Conservation (phyloP, 2,329 filamentous ascomycete species). For the Diaporthe longicolla region DNA sequence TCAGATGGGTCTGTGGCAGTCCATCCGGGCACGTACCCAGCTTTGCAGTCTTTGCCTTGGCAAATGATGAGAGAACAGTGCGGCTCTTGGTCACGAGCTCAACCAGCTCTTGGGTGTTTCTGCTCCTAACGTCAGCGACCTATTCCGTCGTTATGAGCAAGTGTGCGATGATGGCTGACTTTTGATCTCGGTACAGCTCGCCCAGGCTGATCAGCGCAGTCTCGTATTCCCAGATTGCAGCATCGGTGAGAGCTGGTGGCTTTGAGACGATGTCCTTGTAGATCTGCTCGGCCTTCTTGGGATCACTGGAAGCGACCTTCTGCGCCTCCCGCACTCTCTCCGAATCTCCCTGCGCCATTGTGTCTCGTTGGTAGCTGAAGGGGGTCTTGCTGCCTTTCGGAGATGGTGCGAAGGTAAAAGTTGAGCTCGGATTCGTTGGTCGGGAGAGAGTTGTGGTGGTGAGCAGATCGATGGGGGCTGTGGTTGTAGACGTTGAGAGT, state of each 20-base stretch:
- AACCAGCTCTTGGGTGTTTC: conserved; percentile 86
- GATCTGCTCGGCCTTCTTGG: conserved; percentile 85
- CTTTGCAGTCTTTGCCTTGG: conserved; percentile 99
- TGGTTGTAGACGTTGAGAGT: conserved; percentile 29
- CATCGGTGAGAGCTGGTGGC: conserved; percentile 86
- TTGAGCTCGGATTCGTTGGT: not conserved
- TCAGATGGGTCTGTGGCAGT: not conserved
- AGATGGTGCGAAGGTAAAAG: not conserved
- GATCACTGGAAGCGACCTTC: conserved; percentile 84
- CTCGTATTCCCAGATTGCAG: conserved; percentile 92
- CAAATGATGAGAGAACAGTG: conserved; percentile 93
- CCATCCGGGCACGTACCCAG: conserved; percentile 75
- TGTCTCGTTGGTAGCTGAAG: conserved; percentile 27
- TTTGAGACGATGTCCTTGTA: conserved; percentile 93
- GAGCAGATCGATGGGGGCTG: conserved; percentile 20
- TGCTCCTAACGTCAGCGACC: conserved; percentile 51
- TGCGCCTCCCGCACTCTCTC: conserved; percentile 88
- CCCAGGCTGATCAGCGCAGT: conserved; percentile 88
- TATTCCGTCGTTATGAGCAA: conserved; percentile 26
- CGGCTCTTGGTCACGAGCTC: conserved; percentile 91
- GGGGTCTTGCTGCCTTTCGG: not conserved
- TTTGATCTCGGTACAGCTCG: conserved; percentile 91
- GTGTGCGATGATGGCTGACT: conserved; percentile 67
- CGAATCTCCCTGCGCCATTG: conserved; percentile 72
- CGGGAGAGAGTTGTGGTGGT: conserved; percentile 8